phyloP scores from a whole-genome alignment of 331 rosid species.

The Quercus tomentella region DNA sequence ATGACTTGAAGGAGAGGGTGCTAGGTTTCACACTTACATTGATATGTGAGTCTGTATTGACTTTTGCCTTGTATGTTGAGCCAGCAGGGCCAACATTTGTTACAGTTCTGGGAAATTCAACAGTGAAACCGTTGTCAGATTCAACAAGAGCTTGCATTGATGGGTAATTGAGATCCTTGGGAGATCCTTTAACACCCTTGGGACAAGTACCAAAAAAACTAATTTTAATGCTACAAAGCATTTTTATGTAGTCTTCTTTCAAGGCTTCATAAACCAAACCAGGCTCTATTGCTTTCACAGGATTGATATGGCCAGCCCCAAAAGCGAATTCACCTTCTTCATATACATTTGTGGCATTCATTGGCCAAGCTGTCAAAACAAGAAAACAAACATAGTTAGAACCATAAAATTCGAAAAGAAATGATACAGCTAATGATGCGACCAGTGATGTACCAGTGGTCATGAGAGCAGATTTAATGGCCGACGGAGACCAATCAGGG shows the following conservation, averaged over 20 bases:
- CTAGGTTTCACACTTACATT: slow-evolving; percentile 3
- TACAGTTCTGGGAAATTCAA: slow-evolving; percentile 1
- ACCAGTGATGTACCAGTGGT: background rate
- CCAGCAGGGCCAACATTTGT: slow-evolving; percentile 11
- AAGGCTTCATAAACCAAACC: slow-evolving; percentile 13
- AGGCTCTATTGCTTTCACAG: slow-evolving; percentile 1
- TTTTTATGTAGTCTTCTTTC: background rate
- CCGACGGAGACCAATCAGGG: slow-evolving; percentile 18
- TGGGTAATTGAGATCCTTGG: slow-evolving; percentile 8
- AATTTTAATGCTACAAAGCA: background rate
- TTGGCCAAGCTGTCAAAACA: background rate
- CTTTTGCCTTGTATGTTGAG: slow-evolving; percentile 2
- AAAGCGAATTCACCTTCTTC: slow-evolving; percentile 5
- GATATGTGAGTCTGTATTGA: background rate
- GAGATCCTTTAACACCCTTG: background rate
- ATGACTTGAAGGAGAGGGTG: slow-evolving; percentile 15
- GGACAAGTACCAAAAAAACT: slow-evolving; percentile 4
- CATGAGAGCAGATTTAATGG: slow-evolving; percentile 24
- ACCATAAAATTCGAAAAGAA: background rate
- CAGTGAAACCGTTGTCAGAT: background rate
- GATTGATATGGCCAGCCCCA: slow-evolving; percentile 19
- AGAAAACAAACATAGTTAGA: background rate
- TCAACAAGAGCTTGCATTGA: background rate
- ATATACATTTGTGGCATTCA: background rate
- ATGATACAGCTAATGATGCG: no score